Evolutionary conservation across 1,139 yeast genomes (phyloP), one percentile per base, ranked within the genome.

Genomic region (Zygoascus sp.): DNA sequence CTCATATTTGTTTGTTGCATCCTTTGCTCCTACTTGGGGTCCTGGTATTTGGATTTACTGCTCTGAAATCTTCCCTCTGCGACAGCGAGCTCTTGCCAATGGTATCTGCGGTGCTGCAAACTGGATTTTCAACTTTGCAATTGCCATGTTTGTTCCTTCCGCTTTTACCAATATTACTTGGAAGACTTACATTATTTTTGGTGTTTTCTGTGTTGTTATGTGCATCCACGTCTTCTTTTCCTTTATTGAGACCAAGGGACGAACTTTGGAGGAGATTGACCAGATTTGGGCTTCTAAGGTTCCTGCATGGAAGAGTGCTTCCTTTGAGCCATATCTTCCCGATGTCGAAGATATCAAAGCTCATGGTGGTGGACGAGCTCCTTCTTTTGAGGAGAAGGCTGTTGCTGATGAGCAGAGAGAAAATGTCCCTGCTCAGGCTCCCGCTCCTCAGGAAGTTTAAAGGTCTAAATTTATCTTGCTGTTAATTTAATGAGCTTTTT

Each of bases 111-210:
- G 80, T 40, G 84, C 88, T 13, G 78, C 86, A 27, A 86, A 86
- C 70, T 86, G 95, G 95, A 55, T 83, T 44, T 80, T 83, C 71
- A 88, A 88, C 61, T 86, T 85, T 73, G 77, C 74, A 79, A 79
- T 66, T 87, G 92, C 61, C 80, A 77, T 63, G 87, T 83, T 49
- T 49, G 65, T 63, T 66, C 86, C 57, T 67, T 73, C 70, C 65
- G 80, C 72, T 67, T 80, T 68, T 70, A 72, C 56, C 59, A 66
- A 54, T 75, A 81, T 84, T 66, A 77, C 64, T 54, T 68, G 51
- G 80, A 79, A 22, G 66, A 81, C 75, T 0, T 76, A 76, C 60
- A 73, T 83, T n/a, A 81, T 84, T 37, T 85, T 84, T 70, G 86
- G 83, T 42, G 75, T 78, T 51, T 82, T 81, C 45, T 77, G 82